Evolutionary conservation across 2,329 filamentous ascomycete species (phyloP).

Genomic region (Pseudogymnoascus sp.): DNA sequence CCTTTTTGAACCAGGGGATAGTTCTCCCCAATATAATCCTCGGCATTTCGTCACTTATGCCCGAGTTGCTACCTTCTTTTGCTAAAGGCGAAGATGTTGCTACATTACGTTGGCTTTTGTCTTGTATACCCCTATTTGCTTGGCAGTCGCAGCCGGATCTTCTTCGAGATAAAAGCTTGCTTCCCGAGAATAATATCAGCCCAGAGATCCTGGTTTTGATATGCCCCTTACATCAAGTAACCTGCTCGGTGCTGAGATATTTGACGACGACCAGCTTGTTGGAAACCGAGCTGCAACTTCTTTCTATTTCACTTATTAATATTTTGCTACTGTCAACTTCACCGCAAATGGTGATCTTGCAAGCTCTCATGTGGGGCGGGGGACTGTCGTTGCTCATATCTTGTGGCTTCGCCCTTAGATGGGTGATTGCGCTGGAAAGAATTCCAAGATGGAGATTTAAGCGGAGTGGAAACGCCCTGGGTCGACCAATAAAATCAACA

Average conservation of each 20-base stretch:
- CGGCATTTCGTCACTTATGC: slow-evolving; percentile 69
- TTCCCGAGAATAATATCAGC: slow-evolving; percentile 30
- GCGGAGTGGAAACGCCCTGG: slow-evolving; percentile 34
- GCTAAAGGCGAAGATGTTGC: slow-evolving; percentile 53
- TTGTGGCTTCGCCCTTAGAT: slow-evolving; percentile 68
- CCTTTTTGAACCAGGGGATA: slow-evolving; percentile 51
- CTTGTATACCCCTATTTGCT: slow-evolving; percentile 57
- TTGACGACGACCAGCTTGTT: slow-evolving; percentile 86
- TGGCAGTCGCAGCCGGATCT: background rate
- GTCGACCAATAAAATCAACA: slow-evolving; percentile 9
- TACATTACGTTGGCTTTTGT: slow-evolving; percentile 70
- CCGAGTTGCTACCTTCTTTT: slow-evolving; percentile 59
- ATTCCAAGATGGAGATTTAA: slow-evolving; percentile 89
- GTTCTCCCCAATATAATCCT: slow-evolving; percentile 78
- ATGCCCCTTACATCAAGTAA: slow-evolving; percentile 76
- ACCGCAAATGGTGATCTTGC: slow-evolving; percentile 78
- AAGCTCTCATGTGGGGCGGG: slow-evolving; percentile 78
- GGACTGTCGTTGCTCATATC: slow-evolving; percentile 68
- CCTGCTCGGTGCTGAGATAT: slow-evolving; percentile 67
- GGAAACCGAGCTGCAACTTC: slow-evolving; percentile 77
- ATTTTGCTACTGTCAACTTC: slow-evolving; percentile 70
- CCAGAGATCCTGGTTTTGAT: slow-evolving; percentile 45
- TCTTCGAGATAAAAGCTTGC: slow-evolving; percentile 13
- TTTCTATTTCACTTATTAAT: slow-evolving; percentile 78
- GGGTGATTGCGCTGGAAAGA: slow-evolving; percentile 78